Evolutionary conservation across 768 basidiomycete species (phyloP).

Genomic region (Suillus sp.): DNA sequence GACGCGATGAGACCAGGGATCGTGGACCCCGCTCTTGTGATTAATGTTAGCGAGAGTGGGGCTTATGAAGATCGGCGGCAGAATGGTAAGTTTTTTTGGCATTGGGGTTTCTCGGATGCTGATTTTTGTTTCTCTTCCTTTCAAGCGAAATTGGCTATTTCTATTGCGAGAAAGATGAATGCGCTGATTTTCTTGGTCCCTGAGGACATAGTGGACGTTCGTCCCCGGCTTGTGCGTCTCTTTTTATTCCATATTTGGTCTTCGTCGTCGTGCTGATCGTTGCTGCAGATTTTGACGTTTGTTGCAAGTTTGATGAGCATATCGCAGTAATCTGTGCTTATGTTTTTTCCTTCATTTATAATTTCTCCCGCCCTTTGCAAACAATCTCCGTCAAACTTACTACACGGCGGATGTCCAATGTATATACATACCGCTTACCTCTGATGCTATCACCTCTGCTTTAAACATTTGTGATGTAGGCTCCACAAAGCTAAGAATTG

Average conservation of each 20-base stretch:
- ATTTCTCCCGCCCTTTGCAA: background rate
- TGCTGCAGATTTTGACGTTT: conserved; percentile 84
- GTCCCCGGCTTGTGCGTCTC: conserved; percentile 77
- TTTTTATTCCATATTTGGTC: conserved; percentile 1
- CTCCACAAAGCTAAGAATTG: background rate
- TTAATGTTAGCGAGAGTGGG: conserved; percentile 58
- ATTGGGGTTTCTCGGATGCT: conserved; percentile 4
- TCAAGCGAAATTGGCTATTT: conserved; percentile 93
- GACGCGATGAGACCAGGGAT: conserved; percentile 93
- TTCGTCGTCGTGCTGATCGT: background rate
- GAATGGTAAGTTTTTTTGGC: conserved; percentile 66
- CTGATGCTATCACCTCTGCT: background rate
- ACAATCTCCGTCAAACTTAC: background rate
- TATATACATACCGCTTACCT: background rate
- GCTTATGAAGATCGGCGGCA: conserved; percentile 87
- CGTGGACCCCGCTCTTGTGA: conserved; percentile 85
- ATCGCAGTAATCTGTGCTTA: conserved; percentile 36
- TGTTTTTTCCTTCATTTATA: background rate
- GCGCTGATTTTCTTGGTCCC: conserved; percentile 96
- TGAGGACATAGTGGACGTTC: conserved; percentile 94
- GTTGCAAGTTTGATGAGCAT: conserved; percentile 91
- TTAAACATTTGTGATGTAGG: background rate
- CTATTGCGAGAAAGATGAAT: conserved; percentile 98
- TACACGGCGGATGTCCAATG: too few relatives aligned
- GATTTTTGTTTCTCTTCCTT: conserved; percentile 5